A percentile compares a stretch with the other conserved stretches of the same genome.
Evolutionary conservation across 106 monocot genomes (phyloP).

Genomic region (Platanthera guangdongensis): DNA sequence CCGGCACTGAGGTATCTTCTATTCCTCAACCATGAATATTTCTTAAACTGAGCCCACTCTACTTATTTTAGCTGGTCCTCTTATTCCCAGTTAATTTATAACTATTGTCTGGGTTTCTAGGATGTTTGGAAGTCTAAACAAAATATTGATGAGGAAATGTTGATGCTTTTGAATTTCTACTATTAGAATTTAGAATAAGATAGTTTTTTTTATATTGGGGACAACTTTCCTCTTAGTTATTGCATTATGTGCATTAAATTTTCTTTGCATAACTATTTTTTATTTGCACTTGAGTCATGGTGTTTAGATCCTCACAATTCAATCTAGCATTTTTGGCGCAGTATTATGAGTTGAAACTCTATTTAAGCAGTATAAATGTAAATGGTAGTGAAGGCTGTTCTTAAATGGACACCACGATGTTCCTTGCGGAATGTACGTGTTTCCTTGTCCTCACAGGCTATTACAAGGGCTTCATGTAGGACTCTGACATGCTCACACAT

Average conservation of each 20-base stretch:
- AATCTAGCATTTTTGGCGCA: too few relatives aligned
- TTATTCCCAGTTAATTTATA: not conserved
- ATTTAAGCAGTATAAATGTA: too few relatives aligned
- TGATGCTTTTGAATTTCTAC: not conserved
- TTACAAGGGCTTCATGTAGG: too few relatives aligned
- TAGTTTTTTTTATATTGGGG: not conserved
- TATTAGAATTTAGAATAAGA: not conserved
- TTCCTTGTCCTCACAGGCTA: too few relatives aligned
- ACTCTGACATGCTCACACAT: too few relatives aligned
- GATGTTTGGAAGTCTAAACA: not conserved
- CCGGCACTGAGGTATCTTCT: conserved; percentile 78
- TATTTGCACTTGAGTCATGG: not conserved
- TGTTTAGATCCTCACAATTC: too few relatives aligned
- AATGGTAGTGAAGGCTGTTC: too few relatives aligned
- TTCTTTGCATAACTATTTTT: not conserved
- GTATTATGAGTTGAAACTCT: too few relatives aligned
- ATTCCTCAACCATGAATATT: not conserved
- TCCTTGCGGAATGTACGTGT: too few relatives aligned
- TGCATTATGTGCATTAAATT: not conserved
- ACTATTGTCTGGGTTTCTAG: not conserved
- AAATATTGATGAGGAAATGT: not conserved
- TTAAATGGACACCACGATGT: too few relatives aligned
- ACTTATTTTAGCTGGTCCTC: not conserved
- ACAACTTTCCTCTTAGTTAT: not conserved
- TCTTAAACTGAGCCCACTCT: not conserved